Conservation (phyloP, 2,329 filamentous ascomycete genomes). For the Epichloe gansuensis region DNA sequence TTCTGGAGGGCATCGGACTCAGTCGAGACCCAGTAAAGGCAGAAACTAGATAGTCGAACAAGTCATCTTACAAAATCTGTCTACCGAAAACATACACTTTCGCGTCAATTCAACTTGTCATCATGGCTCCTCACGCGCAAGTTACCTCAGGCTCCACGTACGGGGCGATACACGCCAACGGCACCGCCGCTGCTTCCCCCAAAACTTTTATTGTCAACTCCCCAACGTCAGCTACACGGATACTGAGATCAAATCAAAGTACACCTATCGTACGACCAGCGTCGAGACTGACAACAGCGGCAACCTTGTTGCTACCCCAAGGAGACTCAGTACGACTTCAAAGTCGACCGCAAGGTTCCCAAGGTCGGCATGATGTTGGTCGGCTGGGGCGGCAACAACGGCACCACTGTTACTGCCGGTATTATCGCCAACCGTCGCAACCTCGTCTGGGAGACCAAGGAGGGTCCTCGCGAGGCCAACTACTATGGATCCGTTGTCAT, state of each 20-base stretch:
- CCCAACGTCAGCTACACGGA: constrained; percentile 85
- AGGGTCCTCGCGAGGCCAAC: constrained; percentile 75
- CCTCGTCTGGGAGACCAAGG: constrained; percentile 85
- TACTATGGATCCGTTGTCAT: constrained; percentile 98
- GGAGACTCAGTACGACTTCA: constrained; percentile 92
- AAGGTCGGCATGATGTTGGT: constrained; percentile 97
- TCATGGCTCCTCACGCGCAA: constrained; percentile 89
- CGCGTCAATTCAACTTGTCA: constrained; percentile 24
- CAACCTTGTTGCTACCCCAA: constrained; percentile 70
- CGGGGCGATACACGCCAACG: constrained; percentile 43
- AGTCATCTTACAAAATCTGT: constrained; percentile 5
- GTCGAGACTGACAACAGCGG: constrained; percentile 61
- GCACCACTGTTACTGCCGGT: constrained; percentile 90
- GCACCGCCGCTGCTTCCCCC: constrained; percentile 37
- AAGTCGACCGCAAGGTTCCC: constrained; percentile 85
- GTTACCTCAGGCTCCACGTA: constrained; percentile 42
- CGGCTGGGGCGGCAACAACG: constrained; percentile 96
- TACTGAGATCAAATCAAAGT: constrained; percentile 79
- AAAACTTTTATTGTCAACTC: constrained; percentile 79
- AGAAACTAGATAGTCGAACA: constrained; percentile 13
- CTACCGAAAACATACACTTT: constrained; percentile 8
- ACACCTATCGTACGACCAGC: constrained; percentile 89
- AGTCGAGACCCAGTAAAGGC: constrained; percentile 43
- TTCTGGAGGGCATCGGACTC: constrained; percentile 69
- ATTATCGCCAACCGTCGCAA: constrained; percentile 89